Percentiles rank a stretch among this genome's conserved stretches.
Conservation (phyloP, 768 basidiomycete genomes). For the Podaxis pistillaris region DNA sequence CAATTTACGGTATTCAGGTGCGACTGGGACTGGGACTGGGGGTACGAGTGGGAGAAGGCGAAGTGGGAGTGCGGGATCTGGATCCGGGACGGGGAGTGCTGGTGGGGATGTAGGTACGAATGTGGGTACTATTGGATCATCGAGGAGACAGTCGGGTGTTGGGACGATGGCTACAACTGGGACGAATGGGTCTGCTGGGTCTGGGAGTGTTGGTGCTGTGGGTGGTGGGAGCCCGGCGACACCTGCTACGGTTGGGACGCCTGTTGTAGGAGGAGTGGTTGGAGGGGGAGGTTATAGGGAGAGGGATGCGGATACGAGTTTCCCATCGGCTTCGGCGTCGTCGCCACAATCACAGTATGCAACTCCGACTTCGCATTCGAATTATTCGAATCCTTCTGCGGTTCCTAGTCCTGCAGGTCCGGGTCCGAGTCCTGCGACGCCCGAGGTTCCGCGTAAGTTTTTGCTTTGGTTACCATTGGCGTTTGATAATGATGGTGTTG, state of each 20-base stretch:
- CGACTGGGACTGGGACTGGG: neutral
- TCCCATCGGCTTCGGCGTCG: neutral
- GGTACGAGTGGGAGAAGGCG: neutral
- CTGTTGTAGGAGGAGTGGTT: neutral
- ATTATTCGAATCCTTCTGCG: neutral
- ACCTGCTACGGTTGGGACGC: neutral
- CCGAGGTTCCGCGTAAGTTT: conserved; percentile 45
- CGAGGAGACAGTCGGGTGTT: neutral
- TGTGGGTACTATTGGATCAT: neutral
- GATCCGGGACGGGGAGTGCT: neutral
- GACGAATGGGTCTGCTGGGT: neutral
- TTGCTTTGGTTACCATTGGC: conserved; percentile 6
- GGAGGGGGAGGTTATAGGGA: neutral
- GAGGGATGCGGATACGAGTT: neutral
- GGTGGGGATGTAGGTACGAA: neutral
- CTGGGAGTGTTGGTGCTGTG: neutral
- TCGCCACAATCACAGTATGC: conserved; percentile 8
- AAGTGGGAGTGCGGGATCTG: neutral
- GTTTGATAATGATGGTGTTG: conserved; percentile 4
- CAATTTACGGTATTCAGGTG: neutral
- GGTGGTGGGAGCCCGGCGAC: neutral
- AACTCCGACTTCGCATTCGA: conserved; percentile 1
- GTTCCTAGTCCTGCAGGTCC: neutral
- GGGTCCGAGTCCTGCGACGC: conserved; percentile 25
- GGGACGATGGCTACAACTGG: neutral